Evolutionary conservation across 2,329 filamentous ascomycete genomes (phyloP).

Genomic region (Graphilbum sp.): DNA sequence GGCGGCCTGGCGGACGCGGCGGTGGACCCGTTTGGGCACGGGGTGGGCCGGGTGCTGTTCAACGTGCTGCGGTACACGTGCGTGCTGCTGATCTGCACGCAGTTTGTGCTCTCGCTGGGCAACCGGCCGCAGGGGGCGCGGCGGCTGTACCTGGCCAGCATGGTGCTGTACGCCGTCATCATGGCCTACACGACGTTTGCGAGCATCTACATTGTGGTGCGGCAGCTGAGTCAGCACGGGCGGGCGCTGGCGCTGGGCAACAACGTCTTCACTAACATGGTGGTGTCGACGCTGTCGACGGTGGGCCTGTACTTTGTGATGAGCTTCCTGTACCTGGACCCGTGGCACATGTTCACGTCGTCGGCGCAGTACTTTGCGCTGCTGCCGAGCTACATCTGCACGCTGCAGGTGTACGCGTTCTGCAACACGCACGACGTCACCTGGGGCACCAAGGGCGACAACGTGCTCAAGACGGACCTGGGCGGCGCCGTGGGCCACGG

Average conservation of each 20-base stretch:
- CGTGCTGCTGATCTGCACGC: conserved; percentile 75
- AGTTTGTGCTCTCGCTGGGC: conserved; percentile 92
- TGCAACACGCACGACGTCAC: conserved; percentile 98
- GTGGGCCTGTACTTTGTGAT: conserved; percentile 91
- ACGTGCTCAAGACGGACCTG: conserved; percentile 82
- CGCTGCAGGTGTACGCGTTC: conserved; percentile 93
- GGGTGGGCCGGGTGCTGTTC: conserved; percentile 74
- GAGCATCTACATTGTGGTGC: conserved; percentile 71
- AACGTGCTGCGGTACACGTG: conserved; percentile 70
- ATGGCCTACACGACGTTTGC: conserved; percentile 94
- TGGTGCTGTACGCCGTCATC: conserved; percentile 83
- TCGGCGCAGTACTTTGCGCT: conserved; percentile 84
- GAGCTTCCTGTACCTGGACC: conserved; percentile 91
- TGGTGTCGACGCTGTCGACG: conserved; percentile 77
- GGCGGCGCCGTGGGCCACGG: conserved; percentile 69
- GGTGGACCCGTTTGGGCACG: conserved; percentile 83
- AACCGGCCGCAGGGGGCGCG: conserved; percentile 92
- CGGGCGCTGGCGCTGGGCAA: conserved; percentile 44
- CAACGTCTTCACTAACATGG: conserved; percentile 88
- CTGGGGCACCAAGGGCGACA: conserved; percentile 98
- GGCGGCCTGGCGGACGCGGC: conserved; percentile 66
- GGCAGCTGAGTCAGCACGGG: conserved; percentile 56
- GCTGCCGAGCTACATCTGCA: conserved; percentile 88
- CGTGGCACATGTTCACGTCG: conserved; percentile 97
- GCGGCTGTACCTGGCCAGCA: conserved; percentile 72